Percentiles rank a stretch among this genome's conserved stretches.
phyloP scores from a whole-genome alignment of 805 yeast species.

The Lachancea meyersii region DNA sequence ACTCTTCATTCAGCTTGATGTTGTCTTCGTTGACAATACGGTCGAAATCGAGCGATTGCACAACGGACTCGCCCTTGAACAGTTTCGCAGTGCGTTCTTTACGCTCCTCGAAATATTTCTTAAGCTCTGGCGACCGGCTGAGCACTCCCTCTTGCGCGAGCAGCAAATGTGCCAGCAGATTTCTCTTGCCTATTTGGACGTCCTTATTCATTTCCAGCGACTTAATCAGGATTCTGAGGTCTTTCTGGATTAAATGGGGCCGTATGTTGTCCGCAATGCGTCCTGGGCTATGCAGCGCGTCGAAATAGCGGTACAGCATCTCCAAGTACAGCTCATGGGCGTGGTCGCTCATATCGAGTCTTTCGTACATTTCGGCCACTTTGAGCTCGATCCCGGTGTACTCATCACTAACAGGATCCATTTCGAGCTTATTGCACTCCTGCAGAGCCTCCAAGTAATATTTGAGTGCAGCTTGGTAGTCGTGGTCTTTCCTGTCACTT shows the following conservation, averaged over 20 bases:
- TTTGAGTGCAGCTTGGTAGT: slow-evolving; percentile 58
- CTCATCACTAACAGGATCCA: slow-evolving; percentile 63
- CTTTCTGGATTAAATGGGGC: slow-evolving; percentile 61
- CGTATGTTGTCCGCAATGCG: slow-evolving; percentile 34
- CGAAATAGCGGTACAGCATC: slow-evolving; percentile 51
- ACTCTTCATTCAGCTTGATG: slow-evolving; percentile 27
- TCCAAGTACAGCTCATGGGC: slow-evolving; percentile 67
- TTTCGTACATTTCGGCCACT: slow-evolving; percentile 80
- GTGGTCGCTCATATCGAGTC: slow-evolving; percentile 51
- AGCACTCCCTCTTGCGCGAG: slow-evolving; percentile 63
- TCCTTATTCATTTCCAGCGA: slow-evolving; percentile 52
- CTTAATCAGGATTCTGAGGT: slow-evolving; percentile 61
- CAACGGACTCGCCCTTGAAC: slow-evolving; percentile 10
- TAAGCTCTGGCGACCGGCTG: slow-evolving; percentile 35
- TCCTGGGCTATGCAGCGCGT: slow-evolving; percentile 42
- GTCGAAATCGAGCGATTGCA: slow-evolving; percentile 20
- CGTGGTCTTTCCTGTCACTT: slow-evolving; percentile 51
- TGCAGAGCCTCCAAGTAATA: slow-evolving; percentile 70
- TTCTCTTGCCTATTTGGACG: slow-evolving; percentile 47
- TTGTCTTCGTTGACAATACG: slow-evolving; percentile 25
- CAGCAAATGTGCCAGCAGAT: slow-evolving; percentile 54
- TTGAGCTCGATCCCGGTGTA: slow-evolving; percentile 89
- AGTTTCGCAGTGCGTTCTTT: slow-evolving; percentile 21
- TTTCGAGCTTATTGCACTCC: slow-evolving; percentile 47
- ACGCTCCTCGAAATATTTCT: slow-evolving; percentile 30